A percentile compares a stretch with the other conserved stretches of the same genome.
Conservation (phyloP, 805 yeast species). For the Candida nemodendra region DNA sequence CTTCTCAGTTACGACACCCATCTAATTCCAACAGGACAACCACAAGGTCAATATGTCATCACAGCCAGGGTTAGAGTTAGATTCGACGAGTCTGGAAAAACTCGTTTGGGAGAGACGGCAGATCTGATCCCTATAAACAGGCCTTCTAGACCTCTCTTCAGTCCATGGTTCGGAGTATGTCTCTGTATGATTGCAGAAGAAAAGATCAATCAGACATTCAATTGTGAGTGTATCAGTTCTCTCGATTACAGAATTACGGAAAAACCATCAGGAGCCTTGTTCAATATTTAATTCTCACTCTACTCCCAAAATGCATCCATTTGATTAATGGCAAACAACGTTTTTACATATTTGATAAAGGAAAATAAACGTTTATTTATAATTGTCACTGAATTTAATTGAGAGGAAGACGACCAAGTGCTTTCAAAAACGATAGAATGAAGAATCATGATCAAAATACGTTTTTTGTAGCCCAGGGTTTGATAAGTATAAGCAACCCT, state of each 20-base stretch:
- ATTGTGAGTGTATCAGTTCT: conserved; percentile 51
- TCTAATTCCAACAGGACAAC: conserved; percentile 45
- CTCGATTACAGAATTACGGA: conserved; percentile 67
- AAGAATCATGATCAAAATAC: conserved; percentile 4
- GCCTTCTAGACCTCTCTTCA: conserved; percentile 54
- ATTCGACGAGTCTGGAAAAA: conserved; percentile 74
- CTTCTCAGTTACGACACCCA: conserved; percentile 67
- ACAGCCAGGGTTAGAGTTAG: conserved; percentile 56
- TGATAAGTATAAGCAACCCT: conserved; percentile 10
- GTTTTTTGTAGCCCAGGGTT: conserved; percentile 16
- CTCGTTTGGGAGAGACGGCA: conserved; percentile 63
- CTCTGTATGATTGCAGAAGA: conserved; percentile 62
- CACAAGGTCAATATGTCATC: conserved; percentile 34
- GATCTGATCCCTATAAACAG: conserved; percentile 39
- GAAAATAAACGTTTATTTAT: too few species aligned
- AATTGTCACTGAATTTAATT: too few species aligned
- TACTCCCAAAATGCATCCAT: too few species aligned
- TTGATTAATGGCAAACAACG: too few species aligned
- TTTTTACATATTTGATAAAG: too few species aligned
- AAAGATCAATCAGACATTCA: conserved; percentile 34
- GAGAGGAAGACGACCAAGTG: too few species aligned
- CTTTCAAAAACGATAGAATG: too few species aligned
- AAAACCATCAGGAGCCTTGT: conserved; percentile 53
- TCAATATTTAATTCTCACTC: conserved; percentile 14
- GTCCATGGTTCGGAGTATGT: conserved; percentile 69